These are phyloP conservation scores for Pyrenopolyporus hunteri DNA, from an alignment of 495 filamentous ascomycete genomes.

Conservation along the genomic window DNA sequence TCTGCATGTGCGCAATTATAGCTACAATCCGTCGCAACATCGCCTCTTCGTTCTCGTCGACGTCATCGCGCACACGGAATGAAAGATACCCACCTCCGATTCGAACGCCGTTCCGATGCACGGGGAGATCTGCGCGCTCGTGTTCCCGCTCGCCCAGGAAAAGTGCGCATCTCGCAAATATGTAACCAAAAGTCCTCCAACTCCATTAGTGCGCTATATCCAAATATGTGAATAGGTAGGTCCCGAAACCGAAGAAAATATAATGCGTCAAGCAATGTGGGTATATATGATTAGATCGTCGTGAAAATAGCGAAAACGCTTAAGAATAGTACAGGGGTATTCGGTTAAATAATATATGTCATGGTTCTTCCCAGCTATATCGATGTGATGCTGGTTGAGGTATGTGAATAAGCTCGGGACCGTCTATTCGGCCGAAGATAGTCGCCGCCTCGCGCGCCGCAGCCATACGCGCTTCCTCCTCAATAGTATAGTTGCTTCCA, in stretches of 20 bases:
- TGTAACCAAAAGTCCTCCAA: slow-evolving; percentile 32
- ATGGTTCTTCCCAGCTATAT: slow-evolving; percentile 59
- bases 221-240: background rate
- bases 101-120: slow-evolving; percentile 32
- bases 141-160: slow-evolving; percentile 15
- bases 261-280: slow-evolving; percentile 31
- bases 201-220: slow-evolving; percentile 38
- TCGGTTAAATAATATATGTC: slow-evolving; percentile 8
- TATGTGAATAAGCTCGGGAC: slow-evolving; percentile 56
- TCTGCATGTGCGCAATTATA: too few species aligned
- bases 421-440: slow-evolving; percentile 37
- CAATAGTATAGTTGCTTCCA: slow-evolving; percentile 58
- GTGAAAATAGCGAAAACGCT: background rate
- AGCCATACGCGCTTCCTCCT: slow-evolving; percentile 53
- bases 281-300: slow-evolving; percentile 14
- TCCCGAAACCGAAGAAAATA: slow-evolving; percentile 13
- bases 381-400: slow-evolving; percentile 57
- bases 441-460: slow-evolving; percentile 28
- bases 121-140: background rate
- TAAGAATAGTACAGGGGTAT: background rate
- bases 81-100: background rate
- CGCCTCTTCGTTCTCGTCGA: background rate
- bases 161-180: slow-evolving; percentile 9
- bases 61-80: background rate
- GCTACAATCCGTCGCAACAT: too few species aligned